A percentile compares a stretch with the other conserved stretches of the same genome.
phyloP scores from a whole-genome alignment of 345 rosid species.

The Noccaea caerulescens region DNA sequence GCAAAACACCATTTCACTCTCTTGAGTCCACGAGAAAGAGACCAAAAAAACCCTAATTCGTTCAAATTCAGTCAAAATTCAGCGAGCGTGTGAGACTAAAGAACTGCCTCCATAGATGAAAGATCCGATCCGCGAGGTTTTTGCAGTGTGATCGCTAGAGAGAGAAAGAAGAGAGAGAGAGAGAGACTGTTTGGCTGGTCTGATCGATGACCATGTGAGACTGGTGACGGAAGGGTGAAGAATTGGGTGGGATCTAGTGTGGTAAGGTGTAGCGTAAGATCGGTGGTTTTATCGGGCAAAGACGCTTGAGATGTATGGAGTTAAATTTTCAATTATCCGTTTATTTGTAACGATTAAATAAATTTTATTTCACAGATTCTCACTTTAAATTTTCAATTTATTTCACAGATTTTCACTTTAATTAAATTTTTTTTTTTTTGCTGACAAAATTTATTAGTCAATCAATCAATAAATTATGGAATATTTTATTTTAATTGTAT shows the following conservation, averaged over 20 bases:
- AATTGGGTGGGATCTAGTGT: constrained; percentile 38
- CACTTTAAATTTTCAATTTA: too few relatives aligned
- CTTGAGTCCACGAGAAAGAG: not conserved
- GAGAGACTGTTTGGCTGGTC: constrained; percentile 38
- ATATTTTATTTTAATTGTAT: too few relatives aligned
- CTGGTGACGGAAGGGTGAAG: constrained; percentile 29
- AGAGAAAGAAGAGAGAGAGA: constrained; percentile 30
- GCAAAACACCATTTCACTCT: constrained; percentile 46
- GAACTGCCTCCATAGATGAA: constrained; percentile 31
- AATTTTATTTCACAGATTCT: too few relatives aligned
- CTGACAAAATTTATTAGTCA: too few relatives aligned
- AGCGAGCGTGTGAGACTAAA: constrained; percentile 24
- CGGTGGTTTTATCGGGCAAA: not conserved
- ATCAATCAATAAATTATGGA: too few relatives aligned
- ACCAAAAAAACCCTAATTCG: constrained; percentile 35
- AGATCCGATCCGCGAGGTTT: constrained; percentile 70
- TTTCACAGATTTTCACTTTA: too few relatives aligned
- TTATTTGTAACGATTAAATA: too few relatives aligned
- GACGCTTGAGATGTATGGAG: too few relatives aligned
- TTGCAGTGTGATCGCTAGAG: constrained; percentile 54
- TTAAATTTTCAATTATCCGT: too few relatives aligned
- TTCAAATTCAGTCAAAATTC: constrained; percentile 39
- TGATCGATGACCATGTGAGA: constrained; percentile 47
- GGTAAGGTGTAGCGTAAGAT: constrained; percentile 41
- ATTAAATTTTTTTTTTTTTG: too few relatives aligned